Percentiles rank a stretch among this genome's conserved stretches.
Evolutionary conservation across 345 rosid species (phyloP).

Genomic region (Clausena lansium): DNA sequence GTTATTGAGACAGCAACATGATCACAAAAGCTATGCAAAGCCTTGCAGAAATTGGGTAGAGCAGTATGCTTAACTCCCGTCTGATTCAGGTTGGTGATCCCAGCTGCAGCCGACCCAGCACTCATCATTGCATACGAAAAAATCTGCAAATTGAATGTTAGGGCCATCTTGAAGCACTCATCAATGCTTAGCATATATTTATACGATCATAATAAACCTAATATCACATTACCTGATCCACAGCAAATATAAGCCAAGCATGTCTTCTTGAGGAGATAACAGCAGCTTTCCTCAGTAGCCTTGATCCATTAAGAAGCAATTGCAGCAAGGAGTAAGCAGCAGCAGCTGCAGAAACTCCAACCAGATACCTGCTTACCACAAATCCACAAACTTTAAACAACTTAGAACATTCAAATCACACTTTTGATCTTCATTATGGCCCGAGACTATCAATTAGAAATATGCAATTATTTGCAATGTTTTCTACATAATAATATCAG

Average conservation of each 20-base stretch:
- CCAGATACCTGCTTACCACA: slow-evolving; percentile 55
- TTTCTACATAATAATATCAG: background rate
- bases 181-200: background rate
- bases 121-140: slow-evolving; percentile 63
- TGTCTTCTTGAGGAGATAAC: slow-evolving; percentile 53
- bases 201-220: background rate
- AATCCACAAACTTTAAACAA: slow-evolving; percentile 5
- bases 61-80: slow-evolving; percentile 72
- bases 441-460: background rate
- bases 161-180: background rate
- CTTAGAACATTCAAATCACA: slow-evolving; percentile 8
- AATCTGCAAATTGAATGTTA: slow-evolving; percentile 34
- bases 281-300: slow-evolving; percentile 50
- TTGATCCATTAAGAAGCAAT: slow-evolving; percentile 42
- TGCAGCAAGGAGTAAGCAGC: slow-evolving; percentile 62
- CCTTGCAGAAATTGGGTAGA: slow-evolving; percentile 83
- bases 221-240: slow-evolving; percentile 58
- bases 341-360: slow-evolving; percentile 57
- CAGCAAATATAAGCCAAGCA: slow-evolving; percentile 79
- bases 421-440: background rate
- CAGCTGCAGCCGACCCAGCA: slow-evolving; percentile 80
- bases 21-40: slow-evolving; percentile 64
- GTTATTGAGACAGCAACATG: slow-evolving; percentile 67
- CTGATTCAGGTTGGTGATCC: slow-evolving; percentile 75
- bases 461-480: background rate